Percentiles rank a stretch among this genome's conserved stretches.
These are phyloP conservation scores for Apiospora phragmitis DNA, from an alignment of 2,329 filamentous ascomycete species.

Conservation along the genomic window DNA sequence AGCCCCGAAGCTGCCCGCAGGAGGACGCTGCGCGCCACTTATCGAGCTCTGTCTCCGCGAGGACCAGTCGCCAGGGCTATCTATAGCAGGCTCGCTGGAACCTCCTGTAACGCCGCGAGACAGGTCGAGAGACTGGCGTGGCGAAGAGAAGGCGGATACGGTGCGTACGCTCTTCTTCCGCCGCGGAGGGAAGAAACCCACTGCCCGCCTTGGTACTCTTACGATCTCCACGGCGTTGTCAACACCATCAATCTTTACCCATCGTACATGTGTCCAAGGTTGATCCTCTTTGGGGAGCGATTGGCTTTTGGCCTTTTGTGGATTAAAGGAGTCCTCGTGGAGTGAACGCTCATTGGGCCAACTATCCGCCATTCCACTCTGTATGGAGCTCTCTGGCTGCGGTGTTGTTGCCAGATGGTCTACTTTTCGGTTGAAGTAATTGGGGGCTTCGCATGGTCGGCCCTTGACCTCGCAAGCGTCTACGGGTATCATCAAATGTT, in stretches of 20 bases:
- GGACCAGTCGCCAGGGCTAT: slow-evolving; percentile 30
- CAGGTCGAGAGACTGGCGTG: slow-evolving; percentile 64
- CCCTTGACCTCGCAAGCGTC: slow-evolving; percentile 87
- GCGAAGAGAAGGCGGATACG: slow-evolving; percentile 66
- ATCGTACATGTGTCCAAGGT: slow-evolving; percentile 84
- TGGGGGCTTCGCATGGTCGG: slow-evolving; percentile 60
- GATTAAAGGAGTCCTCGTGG: slow-evolving; percentile 44
- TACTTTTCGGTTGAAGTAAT: slow-evolving; percentile 41
- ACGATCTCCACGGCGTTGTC: slow-evolving; percentile 78
- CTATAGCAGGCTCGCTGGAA: slow-evolving; percentile 22
- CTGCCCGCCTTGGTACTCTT: slow-evolving; percentile 73
- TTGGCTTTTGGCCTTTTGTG: slow-evolving; percentile 34
- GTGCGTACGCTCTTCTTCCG: slow-evolving; percentile 79
- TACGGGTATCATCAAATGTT: slow-evolving; percentile 80
- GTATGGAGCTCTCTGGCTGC: slow-evolving; percentile 31
- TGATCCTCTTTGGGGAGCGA: slow-evolving; percentile 54
- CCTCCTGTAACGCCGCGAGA: slow-evolving; percentile 30
- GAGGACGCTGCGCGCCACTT: slow-evolving; percentile 23
- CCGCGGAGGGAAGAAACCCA: slow-evolving; percentile 87
- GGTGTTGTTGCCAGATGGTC: slow-evolving; percentile 56
- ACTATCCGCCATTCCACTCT: slow-evolving; percentile 15
- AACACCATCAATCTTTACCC: slow-evolving; percentile 76
- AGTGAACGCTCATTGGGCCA: slow-evolving; percentile 19
- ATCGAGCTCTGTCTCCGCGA: slow-evolving; percentile 31
- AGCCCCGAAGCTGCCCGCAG: slow-evolving; percentile 25